Evolutionary conservation across 257 asterid genomes (phyloP).

Genomic region (Scutellaria baicalensis): DNA sequence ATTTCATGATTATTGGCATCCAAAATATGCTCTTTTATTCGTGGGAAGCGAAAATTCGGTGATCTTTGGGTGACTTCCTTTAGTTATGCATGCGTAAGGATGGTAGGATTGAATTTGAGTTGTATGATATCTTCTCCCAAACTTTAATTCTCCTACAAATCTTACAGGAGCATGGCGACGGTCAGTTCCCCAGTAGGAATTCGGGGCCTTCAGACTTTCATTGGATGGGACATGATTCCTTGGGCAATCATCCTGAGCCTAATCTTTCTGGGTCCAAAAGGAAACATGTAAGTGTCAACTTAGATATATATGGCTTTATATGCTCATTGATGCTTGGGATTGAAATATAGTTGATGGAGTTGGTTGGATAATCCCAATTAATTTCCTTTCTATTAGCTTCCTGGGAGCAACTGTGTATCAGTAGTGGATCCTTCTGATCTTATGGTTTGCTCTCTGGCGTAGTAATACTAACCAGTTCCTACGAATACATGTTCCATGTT

Average conservation of each 20-base stretch:
- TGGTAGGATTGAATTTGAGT: background rate
- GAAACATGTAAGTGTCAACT: conserved; percentile 42
- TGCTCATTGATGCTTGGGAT: background rate
- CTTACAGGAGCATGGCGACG: conserved; percentile 67
- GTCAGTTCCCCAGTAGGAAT: conserved; percentile 49
- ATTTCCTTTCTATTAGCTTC: conserved; percentile 8
- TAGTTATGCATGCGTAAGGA: conserved; percentile 7
- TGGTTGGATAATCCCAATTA: background rate
- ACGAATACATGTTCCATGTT: background rate
- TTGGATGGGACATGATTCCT: conserved; percentile 57
- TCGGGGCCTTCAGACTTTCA: conserved; percentile 43
- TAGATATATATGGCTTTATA: background rate
- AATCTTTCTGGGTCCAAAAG: conserved; percentile 58
- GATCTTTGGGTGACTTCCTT: conserved; percentile 1
- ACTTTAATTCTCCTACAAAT: conserved; percentile 12
- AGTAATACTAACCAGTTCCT: background rate
- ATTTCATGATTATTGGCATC: background rate
- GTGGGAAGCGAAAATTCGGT: background rate
- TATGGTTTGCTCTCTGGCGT: background rate
- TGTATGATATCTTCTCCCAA: background rate
- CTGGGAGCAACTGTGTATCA: background rate
- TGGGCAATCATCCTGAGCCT: conserved; percentile 40
- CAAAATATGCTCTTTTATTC: background rate
- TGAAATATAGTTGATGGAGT: background rate
- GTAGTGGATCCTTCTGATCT: background rate